Evolutionary conservation across 2,329 filamentous ascomycete genomes (phyloP), one percentile per base, ranked within the genome.

Genomic region (Aspergillus amoenus): DNA sequence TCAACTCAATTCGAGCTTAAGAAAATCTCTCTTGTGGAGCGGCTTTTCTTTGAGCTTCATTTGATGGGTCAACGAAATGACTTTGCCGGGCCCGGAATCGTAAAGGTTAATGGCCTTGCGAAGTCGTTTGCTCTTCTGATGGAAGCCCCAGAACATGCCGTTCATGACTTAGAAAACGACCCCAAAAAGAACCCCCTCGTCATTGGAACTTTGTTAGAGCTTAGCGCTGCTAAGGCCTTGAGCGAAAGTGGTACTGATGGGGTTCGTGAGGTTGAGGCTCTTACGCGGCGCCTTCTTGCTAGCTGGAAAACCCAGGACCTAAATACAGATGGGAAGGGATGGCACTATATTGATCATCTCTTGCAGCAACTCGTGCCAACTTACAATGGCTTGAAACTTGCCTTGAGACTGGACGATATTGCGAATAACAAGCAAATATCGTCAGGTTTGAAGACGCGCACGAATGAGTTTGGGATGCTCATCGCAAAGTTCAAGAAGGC

Each of bases 391-490:
- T 70, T 80, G 60, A 70, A 70, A 44, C 55, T 75, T 51, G 74
- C 76, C 3, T 61, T 75, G 51, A 60, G 69, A 54, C 65, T 79
- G 21, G 61, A 73, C 15, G 66, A 66, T 21, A 57, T 76, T 41
- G 57, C 66, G 5, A 43, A 58, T 39, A 57, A 73, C 47, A 61
- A 62, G 54, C 40, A 59, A 4, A 52, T 77, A 46, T 52, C 60
- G 6, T 47, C 60, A 11, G 51, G 56, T 12, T 58, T 76, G 52
- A 64, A 65, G 57, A 57, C 55, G 7, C 60, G 65, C 6, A 57
- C 69, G 30, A 58, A 63, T 17, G 63, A 83, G 60, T 77, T 90
- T 18, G 81, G 79, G 37, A 81, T 78, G 66, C 80, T 85, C 44
- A 78, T 86, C 46, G 79, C 47, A 13, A 58, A 62, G 11, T 60